Evolutionary conservation across 495 filamentous ascomycete species (phyloP), one percentile per base, ranked within the genome.

Genomic region (Umbilicaria muhlenbergii): DNA sequence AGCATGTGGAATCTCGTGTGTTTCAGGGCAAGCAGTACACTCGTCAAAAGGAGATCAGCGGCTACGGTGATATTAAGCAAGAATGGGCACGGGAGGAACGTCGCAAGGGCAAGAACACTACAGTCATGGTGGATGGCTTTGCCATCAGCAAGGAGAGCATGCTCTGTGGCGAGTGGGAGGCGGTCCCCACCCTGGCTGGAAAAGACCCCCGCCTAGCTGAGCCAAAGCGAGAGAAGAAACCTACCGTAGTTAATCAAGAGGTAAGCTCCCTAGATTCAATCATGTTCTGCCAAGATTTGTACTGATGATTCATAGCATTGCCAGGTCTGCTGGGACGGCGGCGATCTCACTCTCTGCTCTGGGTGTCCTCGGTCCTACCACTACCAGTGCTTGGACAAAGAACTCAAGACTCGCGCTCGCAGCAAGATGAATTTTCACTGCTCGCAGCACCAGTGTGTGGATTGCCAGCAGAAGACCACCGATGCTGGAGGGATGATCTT

Each of bases 401-500:
- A 62, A 1, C 60, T 59, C 44, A 54, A 69, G 49, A 21, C 51
- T 14, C 57, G 62, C 14, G 51, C 58, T 32, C 56, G 56, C 31
- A 39, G 51, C n/a, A 55, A 53, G 34, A 60, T 56, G 48, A 52
- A 58, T 14, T 71, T 75, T 41, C 60, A 60, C 35, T 82, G 78
- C 45, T 61, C 74, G 3, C 72, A 80, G 34, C 78, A 82, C 47
- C 51, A 67, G 18, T 82, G 78, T 46, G 51, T 40, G 3, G 62
- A 70, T 18, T 82, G 78, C 42, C 48, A 54, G 1, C 65, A 70
- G 43, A 72, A 72, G 46, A 75, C 75, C 0, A 54, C 54, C 2
- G 66, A 77, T 35, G 73, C 69, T 0, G 77, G 78, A 0, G 73
- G 76, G 2, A 64, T 82, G 51, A 57, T 82, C 3, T 76, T 69